Evolutionary conservation across 805 yeast species (phyloP), one percentile per base, ranked within the genome.

Genomic region (Candida incommunis): DNA sequence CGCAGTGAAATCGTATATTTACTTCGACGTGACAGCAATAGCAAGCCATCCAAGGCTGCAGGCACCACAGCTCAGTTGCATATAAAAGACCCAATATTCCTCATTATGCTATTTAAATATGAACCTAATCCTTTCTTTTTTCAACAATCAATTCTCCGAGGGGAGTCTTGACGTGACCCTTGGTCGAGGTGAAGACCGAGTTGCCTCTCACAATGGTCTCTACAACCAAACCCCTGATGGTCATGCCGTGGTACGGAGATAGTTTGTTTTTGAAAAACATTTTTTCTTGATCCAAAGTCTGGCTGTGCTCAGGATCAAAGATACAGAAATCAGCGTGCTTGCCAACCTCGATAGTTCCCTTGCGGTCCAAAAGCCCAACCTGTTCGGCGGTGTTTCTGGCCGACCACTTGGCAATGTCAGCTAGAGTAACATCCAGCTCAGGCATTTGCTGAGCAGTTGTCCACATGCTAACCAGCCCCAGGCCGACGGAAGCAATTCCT

Each of bases 401-500:
- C 48, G 94, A 81, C 96, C 96, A 87, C 51, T 67, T 66, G 16
- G 77, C 75, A 41, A 88, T 80, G 48, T 86, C 87, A 2, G 66
- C 59, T 2, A 83, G 57, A 0, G 72, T 52, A 2, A 80, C 67
- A 1, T 64, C 53, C 48, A 78, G 61, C 53, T 72, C 72, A 11
- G 37, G 37, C 37, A 31, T 31, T n/a, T 31, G 37, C 41, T 55
- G 52, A 15, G 68, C 87, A 54, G 81, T 45, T 1, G 95, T 84
- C 71, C 76, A 81, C 43, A 88, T 62, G 34, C 87, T 72, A 0
- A 94, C 83, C 41, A 88, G 69, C 0, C 96, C 96, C 35, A 90
- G 74, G 0, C 97, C 97, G 25, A 88, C 94, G 1, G 95, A 83
- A 1, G 95, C 72, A 35, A 88, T 86, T 7, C 97, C 97, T 27